Percentiles rank a stretch among this genome's conserved stretches.
phyloP scores from a whole-genome alignment of 805 yeast genomes.

The Candida easanensis region DNA sequence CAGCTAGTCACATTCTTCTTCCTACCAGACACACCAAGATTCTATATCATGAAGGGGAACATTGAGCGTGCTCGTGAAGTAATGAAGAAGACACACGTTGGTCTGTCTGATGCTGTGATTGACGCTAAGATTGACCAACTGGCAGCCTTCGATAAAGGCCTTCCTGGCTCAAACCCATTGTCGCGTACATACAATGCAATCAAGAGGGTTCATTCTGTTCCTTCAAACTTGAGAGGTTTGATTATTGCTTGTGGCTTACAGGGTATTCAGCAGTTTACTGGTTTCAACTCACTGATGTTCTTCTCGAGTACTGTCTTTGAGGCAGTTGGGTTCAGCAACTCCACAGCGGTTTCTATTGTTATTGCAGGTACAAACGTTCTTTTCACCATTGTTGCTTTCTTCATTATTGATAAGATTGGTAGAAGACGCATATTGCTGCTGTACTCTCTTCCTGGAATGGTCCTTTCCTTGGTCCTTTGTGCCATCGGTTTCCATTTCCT shows the following conservation, averaged over 20 bases:
- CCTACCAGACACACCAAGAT: slow-evolving; percentile 95
- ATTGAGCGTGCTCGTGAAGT: slow-evolving; percentile 64
- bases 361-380: slow-evolving; percentile 92
- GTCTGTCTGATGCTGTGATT: slow-evolving; percentile 60
- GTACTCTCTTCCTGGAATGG: slow-evolving; percentile 82
- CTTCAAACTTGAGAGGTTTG: slow-evolving; percentile 84
- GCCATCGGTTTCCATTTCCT: slow-evolving; percentile 90
- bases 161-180: slow-evolving; percentile 45
- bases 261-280: slow-evolving; percentile 94
- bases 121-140: slow-evolving; percentile 67
- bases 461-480: slow-evolving; percentile 67
- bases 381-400: slow-evolving; percentile 80
- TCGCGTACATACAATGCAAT: slow-evolving; percentile 56
- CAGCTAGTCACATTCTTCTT: slow-evolving; percentile 76
- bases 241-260: slow-evolving; percentile 89
- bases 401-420: slow-evolving; percentile 82
- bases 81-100: slow-evolving; percentile 55
- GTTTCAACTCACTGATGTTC: slow-evolving; percentile 94
- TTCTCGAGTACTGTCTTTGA: slow-evolving; percentile 89
- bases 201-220: slow-evolving; percentile 58
- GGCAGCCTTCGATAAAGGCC: slow-evolving; percentile 39
- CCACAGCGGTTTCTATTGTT: slow-evolving; percentile 90
- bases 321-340: slow-evolving; percentile 80
- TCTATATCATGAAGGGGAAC: slow-evolving; percentile 66
- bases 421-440: slow-evolving; percentile 71